Evolutionary conservation across 2,329 filamentous ascomycete genomes (phyloP).

Genomic region (Talaromyces sp.): DNA sequence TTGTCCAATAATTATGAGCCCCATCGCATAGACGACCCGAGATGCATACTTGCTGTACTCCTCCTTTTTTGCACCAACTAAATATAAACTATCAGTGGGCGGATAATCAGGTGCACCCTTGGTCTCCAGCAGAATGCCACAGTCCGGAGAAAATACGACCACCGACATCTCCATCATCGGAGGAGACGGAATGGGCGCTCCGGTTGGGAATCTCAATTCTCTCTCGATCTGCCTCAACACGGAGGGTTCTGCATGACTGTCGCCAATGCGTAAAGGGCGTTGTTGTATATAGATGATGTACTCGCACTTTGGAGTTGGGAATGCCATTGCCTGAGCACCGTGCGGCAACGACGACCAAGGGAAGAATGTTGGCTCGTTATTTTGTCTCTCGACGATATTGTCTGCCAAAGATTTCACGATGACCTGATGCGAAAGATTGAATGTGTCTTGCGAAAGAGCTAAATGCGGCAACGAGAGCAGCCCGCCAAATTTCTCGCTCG

Average conservation of each 20-base stretch:
- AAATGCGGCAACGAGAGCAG: conserved; percentile 87
- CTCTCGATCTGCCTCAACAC: conserved; percentile 50
- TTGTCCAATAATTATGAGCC: conserved; percentile 45
- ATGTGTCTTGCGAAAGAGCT: conserved; percentile 52
- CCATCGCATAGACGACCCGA: conserved; percentile 49
- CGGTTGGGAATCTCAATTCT: conserved; percentile 55
- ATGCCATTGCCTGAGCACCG: conserved; percentile 41
- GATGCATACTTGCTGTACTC: conserved; percentile 47
- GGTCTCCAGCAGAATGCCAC: conserved; percentile 59
- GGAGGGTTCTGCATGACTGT: conserved; percentile 22
- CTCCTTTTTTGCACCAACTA: conserved; percentile 54
- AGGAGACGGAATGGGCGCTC: conserved; percentile 46
- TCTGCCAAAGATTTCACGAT: conserved; percentile 67
- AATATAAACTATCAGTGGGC: conserved; percentile 46
- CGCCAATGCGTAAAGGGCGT: conserved; percentile 32
- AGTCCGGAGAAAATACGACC: conserved; percentile 59
- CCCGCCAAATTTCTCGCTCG: conserved; percentile 89
- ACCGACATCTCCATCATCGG: conserved; percentile 54
- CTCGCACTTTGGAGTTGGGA: conserved; percentile 72
- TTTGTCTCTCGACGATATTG: conserved; percentile 58
- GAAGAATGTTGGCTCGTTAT: conserved; percentile 51
- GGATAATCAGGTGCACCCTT: conserved; percentile 52
- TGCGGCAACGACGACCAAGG: conserved; percentile 72
- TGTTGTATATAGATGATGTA: conserved; percentile 78
- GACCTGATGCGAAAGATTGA: conserved; percentile 54